Evolutionary conservation across 257 asterid genomes (phyloP), one percentile per base, ranked within the genome.

Genomic region (Leonotis leonurus): DNA sequence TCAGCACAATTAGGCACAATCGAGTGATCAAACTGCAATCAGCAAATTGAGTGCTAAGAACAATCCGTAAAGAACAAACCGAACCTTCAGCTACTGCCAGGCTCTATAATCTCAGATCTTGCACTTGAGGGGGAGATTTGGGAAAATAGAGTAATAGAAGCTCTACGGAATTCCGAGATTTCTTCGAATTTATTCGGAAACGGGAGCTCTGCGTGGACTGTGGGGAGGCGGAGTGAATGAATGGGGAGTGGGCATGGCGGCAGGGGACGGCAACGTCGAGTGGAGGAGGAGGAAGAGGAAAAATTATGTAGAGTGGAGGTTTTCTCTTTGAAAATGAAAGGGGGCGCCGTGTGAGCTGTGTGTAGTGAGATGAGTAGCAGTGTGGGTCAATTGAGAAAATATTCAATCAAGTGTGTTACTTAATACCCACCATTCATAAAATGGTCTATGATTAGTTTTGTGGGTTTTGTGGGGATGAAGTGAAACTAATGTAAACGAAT

Each of bases 81-180:
- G 21, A 57, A 57, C 49, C 22, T 57, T 57, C 13, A 21, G 50
- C 22, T 13, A 21, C 22, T 36, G 49, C 12, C 6, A 21, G 48
- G 35, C 35, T 37, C 49, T 57, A 33, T n/a, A 57, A 33, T 56
- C 63, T 36, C 63, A 57, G 50, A 57, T 57, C 63, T 57, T 57
- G 37, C 50, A 57, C 22, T 36, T 11, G 1, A 14, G 18, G 18
- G 6, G 24, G 46, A n/a, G 9, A 56, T 35, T 56, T 20, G 32
- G 8, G 35, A 36, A 36, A 35, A 25, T 12, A 3, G 21, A 36
- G 13, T 20, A 13, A 22, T 37, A 33, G 37, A 57, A 57, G 24
- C 50, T 33, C 45, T 18, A 32, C 43, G 17, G 16, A 30, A 54
- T 30, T 30, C 29, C 27, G 25, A 21, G 11, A 39, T 11, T 36